Evolutionary conservation across 805 yeast species (phyloP).

Genomic region (Sugiyamaella qingdaonensis): DNA sequence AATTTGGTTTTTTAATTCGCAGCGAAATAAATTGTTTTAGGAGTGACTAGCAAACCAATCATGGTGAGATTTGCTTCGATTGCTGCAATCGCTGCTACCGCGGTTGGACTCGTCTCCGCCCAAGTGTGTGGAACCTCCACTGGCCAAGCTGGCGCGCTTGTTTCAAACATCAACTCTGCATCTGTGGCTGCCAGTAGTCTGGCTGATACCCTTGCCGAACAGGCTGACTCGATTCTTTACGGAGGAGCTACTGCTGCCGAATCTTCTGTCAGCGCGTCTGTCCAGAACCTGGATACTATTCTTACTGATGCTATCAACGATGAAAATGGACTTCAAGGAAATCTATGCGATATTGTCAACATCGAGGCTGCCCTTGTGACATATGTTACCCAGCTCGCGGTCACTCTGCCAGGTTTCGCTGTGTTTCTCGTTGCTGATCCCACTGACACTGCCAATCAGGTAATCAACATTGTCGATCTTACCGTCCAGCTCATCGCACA

Average conservation of each 20-base stretch:
- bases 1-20: not conserved
- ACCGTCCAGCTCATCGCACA: constrained; percentile 5
- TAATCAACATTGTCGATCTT: constrained; percentile 4
- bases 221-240: not conserved
- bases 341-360: constrained; percentile 1
- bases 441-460: constrained; percentile 1
- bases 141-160: constrained; percentile 9
- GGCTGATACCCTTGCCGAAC: constrained; percentile 1
- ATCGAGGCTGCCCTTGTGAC: constrained; percentile 5
- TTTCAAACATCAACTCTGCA: constrained; percentile 3
- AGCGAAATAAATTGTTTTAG: not conserved
- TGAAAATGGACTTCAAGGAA: constrained; percentile 4
- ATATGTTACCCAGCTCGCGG: constrained; percentile 6
- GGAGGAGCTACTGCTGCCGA: constrained; percentile 6
- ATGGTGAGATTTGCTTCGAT: constrained; percentile 2
- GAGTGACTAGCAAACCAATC: not conserved
- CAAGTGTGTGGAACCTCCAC: constrained; percentile 6
- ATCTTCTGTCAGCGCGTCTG: constrained; percentile 1
- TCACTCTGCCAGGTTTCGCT: constrained; percentile 1
- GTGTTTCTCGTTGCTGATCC: constrained; percentile 3
- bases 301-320: not conserved
- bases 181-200: constrained; percentile 9
- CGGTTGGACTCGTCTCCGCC: not conserved
- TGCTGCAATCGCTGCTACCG: not conserved
- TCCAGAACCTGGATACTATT: not conserved